Base-by-base conservation (phyloP, 2,329 filamentous ascomycete species). In the Fusarium nematophilum region DNA sequence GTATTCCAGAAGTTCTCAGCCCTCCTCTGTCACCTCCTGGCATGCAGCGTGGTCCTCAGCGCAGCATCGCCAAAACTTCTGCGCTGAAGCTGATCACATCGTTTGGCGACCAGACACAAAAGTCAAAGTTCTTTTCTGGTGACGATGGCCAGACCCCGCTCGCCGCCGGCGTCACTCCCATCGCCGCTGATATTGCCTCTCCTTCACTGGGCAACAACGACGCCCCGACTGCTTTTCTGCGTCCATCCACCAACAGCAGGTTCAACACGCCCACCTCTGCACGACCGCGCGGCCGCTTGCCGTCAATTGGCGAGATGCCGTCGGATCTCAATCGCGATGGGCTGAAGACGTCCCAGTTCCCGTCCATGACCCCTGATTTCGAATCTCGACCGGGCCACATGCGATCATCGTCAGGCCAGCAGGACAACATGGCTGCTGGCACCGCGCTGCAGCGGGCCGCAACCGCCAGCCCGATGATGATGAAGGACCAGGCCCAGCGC, bases 11-110 rank as follows among this genome's bases (percentile, higher is more conserved):
- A 73, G 72, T 89, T 53, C 75, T 91, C 6, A 90, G 91, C 70
- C 87, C 90, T 13, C 85, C 90, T 3, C 73, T 92, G n/a, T 93
- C 91, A 1, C 90, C 91, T 8, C 90, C 90, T 1, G 86, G 85
- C 18, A 70, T 86, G 44, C 84, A 83, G 57, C 81, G 79, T 57
- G 84, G 85, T 2, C 84, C 86, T 47, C 81, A 85, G 72, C 78
- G 84, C 61, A 84, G 83, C 76, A 86, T 92, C 45, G 87, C 89
- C 10, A 96, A 96, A 78, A 89, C 90, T 23, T 91, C 92, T 9
- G 87, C 94, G 0, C 80, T 98, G 57, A 97, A 96, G 73, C 84
- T 98, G 2, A 96, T 98, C 68, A 98, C 95, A 0, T 89, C 90
- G 0, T 98, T 99, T 69, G 90, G 87, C 7, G 86, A 88, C 40